phyloP scores from a whole-genome alignment of 2,329 filamentous ascomycete species.

The Cercospora berteroae region DNA sequence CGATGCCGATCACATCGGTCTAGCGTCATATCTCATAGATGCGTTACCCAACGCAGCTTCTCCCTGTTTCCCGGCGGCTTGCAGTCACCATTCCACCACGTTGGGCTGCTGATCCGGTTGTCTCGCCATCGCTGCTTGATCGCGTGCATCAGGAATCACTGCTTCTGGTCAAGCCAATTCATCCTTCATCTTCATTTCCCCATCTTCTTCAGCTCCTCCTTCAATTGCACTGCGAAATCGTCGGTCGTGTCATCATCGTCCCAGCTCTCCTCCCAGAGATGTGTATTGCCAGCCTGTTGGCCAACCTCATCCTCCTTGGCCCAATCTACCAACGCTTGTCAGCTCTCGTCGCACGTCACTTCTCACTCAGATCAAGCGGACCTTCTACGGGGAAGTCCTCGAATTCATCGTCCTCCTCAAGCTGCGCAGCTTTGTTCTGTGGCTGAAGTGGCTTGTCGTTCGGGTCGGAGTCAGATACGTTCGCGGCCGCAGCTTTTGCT shows the following conservation, averaged over 20 bases:
- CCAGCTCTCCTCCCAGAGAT: constrained; percentile 99
- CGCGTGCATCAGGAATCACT: not conserved
- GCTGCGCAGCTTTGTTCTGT: constrained; percentile 61
- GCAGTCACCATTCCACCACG: not conserved
- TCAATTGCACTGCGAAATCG: constrained; percentile 92
- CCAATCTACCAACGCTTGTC: constrained; percentile 67
- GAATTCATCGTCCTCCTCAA: constrained; percentile 98
- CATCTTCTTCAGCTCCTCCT: constrained; percentile 93
- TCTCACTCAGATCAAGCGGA: constrained; percentile 41
- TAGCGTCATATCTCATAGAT: constrained; percentile 9
- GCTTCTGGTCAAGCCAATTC: not conserved
- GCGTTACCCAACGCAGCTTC: not conserved
- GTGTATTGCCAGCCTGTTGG: constrained; percentile 60
- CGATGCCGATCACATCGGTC: not conserved
- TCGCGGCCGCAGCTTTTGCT: constrained; percentile 43
- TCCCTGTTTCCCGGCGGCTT: not conserved
- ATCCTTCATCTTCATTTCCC: constrained; percentile 53
- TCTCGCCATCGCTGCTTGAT: not conserved
- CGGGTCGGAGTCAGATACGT: constrained; percentile 38
- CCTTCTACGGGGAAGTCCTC: constrained; percentile 98
- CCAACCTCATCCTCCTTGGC: constrained; percentile 78
- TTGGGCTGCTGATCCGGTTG: not conserved
- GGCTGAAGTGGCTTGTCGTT: constrained; percentile 53
- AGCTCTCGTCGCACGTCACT: not conserved
- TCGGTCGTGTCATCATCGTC: constrained; percentile 97